A percentile compares a stretch with the other conserved stretches of the same genome.
phyloP scores from a whole-genome alignment of 352 stramenopile genomes.

The Phytophthora colocasiae region DNA sequence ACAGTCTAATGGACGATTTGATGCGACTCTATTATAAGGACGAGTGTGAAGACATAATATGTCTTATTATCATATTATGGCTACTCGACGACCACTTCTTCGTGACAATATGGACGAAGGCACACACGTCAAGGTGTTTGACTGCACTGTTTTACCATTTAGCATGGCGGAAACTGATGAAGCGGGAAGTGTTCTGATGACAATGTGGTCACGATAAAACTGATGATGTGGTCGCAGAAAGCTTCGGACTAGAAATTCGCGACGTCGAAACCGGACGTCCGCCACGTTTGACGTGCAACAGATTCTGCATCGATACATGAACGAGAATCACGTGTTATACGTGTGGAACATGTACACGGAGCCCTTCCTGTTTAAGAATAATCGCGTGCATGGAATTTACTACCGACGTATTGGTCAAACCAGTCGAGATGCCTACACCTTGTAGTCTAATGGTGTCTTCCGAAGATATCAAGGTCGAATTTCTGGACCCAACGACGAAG shows the following conservation, averaged over 20 bases:
- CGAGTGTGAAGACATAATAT: too few species aligned
- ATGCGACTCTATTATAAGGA: too few species aligned
- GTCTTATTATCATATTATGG: too few species aligned
- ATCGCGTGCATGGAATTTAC: constrained; percentile 38
- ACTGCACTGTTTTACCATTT: constrained; percentile 2
- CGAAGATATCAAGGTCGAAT: too few species aligned
- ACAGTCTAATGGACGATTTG: too few species aligned
- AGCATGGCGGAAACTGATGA: constrained; percentile 1
- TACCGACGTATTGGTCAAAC: constrained; percentile 60
- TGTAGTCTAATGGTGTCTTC: too few species aligned
- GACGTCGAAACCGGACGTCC: constrained; percentile 47
- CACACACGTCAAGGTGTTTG: background rate
- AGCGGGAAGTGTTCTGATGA: constrained; percentile 21
- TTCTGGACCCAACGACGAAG: too few species aligned
- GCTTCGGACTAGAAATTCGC: constrained; percentile 54
- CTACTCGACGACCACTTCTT: background rate
- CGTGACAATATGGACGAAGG: background rate
- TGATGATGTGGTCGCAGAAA: constrained; percentile 57
- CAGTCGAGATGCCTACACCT: background rate
- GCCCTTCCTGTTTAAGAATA: constrained; percentile 48
- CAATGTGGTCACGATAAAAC: constrained; percentile 2
- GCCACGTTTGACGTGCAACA: constrained; percentile 57
- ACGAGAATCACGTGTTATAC: constrained; percentile 54
- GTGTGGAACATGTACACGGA: constrained; percentile 58
- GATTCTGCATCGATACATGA: constrained; percentile 54